A percentile compares a stretch with the other conserved stretches of the same genome.
Conservation (phyloP, 2,329 filamentous ascomycete species). For the Fonsecaea pedrosoi region DNA sequence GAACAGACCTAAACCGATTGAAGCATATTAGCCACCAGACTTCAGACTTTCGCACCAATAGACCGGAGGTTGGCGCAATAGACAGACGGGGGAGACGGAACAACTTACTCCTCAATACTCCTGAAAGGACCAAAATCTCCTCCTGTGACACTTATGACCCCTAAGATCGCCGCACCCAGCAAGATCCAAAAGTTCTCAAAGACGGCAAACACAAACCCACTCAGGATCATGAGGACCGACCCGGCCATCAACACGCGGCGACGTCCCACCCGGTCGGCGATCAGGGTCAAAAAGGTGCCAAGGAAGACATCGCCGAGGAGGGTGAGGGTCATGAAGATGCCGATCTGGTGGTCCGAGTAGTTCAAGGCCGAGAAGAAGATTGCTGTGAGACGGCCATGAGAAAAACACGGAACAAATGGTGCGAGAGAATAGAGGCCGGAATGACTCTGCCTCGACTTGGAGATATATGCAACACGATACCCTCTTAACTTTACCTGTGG, state of each 20-base stretch:
- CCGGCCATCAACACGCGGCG: slow-evolving; percentile 61
- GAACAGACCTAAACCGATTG: slow-evolving; percentile 45
- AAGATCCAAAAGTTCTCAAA: slow-evolving; percentile 64
- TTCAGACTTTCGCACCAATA: neutral
- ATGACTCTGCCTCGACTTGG: slow-evolving; percentile 2
- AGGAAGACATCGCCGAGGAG: slow-evolving; percentile 65
- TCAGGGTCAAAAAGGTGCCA: slow-evolving; percentile 64
- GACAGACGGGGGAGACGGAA: neutral
- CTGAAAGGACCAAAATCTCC: slow-evolving; percentile 70
- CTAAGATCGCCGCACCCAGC: slow-evolving; percentile 63
- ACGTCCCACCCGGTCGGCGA: slow-evolving; percentile 65
- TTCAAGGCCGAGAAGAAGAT: slow-evolving; percentile 61
- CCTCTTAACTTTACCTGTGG: neutral
- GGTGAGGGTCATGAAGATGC: slow-evolving; percentile 71
- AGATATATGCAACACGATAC: slow-evolving; percentile 2
- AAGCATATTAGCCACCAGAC: slow-evolving; percentile 36
- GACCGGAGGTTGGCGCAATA: no score
- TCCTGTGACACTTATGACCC: slow-evolving; percentile 67
- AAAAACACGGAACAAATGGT: neutral
- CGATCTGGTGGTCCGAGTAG: slow-evolving; percentile 60
- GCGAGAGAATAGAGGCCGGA: neutral
- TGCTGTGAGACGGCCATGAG: slow-evolving; percentile 50
- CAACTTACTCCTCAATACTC: slow-evolving; percentile 63
- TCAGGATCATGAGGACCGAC: slow-evolving; percentile 62
- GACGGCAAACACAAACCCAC: slow-evolving; percentile 63